Evolutionary conservation across 179 eudicot species (phyloP).

Genomic region (Corrigiola litoralis): DNA sequence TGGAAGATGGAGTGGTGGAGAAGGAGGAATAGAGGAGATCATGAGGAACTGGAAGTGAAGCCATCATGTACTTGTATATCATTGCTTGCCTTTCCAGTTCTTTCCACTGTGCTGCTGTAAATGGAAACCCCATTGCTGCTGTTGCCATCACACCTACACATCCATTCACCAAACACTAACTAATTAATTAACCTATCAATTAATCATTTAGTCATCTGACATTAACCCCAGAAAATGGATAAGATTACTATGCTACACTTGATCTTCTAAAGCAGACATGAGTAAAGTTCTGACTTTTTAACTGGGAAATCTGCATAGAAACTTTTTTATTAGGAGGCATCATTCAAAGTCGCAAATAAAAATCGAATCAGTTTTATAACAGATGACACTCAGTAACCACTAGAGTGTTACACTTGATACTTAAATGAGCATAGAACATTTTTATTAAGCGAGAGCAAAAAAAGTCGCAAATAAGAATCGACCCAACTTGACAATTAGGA

Average conservation of each 20-base stretch:
- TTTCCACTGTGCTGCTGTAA: constrained; percentile 73
- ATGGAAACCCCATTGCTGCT: constrained; percentile 44
- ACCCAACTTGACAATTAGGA: too few relatives aligned
- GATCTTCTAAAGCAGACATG: background rate
- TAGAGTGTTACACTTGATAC: too few relatives aligned
- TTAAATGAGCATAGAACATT: too few relatives aligned
- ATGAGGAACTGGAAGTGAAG: constrained; percentile 72
- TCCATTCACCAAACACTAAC: background rate
- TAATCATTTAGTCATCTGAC: too few relatives aligned
- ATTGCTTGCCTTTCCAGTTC: constrained; percentile 84
- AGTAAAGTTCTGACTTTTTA: constrained; percentile 9
- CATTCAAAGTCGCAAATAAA: too few relatives aligned
- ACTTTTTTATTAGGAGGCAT: too few relatives aligned
- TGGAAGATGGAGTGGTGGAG: constrained; percentile 25
- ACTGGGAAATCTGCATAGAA: too few relatives aligned
- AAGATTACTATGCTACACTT: background rate
- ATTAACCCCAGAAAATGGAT: background rate
- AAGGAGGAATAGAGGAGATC: constrained; percentile 44
- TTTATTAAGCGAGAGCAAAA: too few relatives aligned
- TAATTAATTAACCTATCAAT: background rate
- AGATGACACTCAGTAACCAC: too few relatives aligned
- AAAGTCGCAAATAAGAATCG: too few relatives aligned
- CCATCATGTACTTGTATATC: constrained; percentile 75
- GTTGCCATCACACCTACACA: constrained; percentile 43
- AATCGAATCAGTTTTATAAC: too few relatives aligned